These are phyloP conservation scores for Linnemannia elongata DNA, from an alignment of 192 early-diverging fungal genomes.

Conservation along the genomic window DNA sequence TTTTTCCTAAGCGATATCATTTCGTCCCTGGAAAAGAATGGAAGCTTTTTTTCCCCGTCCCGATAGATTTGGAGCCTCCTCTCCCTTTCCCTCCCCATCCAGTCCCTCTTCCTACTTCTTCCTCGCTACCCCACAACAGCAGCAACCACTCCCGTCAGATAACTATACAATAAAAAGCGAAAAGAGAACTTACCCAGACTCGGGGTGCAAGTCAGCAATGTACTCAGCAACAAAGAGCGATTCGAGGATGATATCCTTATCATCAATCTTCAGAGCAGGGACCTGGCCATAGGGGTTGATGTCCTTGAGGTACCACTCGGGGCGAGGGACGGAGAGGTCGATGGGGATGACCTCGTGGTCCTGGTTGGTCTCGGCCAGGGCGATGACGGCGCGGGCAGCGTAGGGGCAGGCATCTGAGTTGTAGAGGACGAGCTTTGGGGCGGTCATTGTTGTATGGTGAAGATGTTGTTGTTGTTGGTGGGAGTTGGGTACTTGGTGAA, in stretches of 20 bases:
- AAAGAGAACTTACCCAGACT: conserved; percentile 57
- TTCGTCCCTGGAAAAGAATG: too few species aligned
- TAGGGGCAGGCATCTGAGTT: conserved; percentile 73
- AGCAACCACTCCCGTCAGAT: not conserved
- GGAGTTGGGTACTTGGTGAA: not conserved
- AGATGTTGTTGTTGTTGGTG: not conserved
- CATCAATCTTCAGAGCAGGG: conserved; percentile 68
- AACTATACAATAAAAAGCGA: not conserved
- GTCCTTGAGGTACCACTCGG: conserved; percentile 70
- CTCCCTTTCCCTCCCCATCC: too few species aligned
- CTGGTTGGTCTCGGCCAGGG: conserved; percentile 67
- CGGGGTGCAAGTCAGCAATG: conserved; percentile 72
- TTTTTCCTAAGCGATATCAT: too few species aligned
- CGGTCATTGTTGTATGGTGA: conserved; percentile 21
- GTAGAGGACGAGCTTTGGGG: conserved; percentile 70
- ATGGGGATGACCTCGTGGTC: conserved; percentile 70
- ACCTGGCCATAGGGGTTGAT: conserved; percentile 80
- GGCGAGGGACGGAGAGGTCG: conserved; percentile 75
- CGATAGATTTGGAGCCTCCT: too few species aligned
- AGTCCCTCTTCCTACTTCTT: too few species aligned
- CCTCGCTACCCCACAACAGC: too few species aligned
- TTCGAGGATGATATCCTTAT: conserved; percentile 73
- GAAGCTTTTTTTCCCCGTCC: too few species aligned
- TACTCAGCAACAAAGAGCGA: conserved; percentile 77
- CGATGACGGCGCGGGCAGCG: conserved; percentile 76